phyloP scores from a whole-genome alignment of 257 asterid species.

The Capsicum baccatum region DNA sequence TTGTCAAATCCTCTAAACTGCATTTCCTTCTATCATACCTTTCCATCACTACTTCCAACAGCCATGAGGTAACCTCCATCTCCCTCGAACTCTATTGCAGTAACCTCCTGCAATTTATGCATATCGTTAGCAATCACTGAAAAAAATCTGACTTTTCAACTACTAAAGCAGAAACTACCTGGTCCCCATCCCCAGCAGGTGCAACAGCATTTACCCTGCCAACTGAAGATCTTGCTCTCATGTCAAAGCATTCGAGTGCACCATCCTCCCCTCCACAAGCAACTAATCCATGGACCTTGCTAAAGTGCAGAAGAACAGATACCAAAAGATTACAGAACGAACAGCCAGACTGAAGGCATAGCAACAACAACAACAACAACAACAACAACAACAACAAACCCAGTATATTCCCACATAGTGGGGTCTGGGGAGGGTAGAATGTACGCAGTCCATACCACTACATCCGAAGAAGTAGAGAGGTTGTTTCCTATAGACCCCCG shows the following conservation, averaged over 20 bases:
- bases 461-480: too few species aligned
- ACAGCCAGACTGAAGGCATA: constrained; percentile 19
- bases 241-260: constrained; percentile 92
- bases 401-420: too few species aligned
- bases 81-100: constrained; percentile 84
- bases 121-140: background rate
- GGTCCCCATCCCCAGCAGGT: constrained; percentile 66
- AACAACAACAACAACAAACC: too few species aligned
- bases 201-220: constrained; percentile 77
- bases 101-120: constrained; percentile 67
- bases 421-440: too few species aligned
- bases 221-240: constrained; percentile 83
- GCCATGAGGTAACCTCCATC: constrained; percentile 84
- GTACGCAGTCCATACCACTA: too few species aligned
- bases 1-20: background rate
- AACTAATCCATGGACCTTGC: constrained; percentile 85
- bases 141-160: background rate
- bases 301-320: constrained; percentile 37
- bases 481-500: too few species aligned
- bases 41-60: constrained; percentile 93
- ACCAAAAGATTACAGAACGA: background rate
- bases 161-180: constrained; percentile 50
- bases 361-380: background rate
- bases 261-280: constrained; percentile 99
- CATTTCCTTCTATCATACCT: constrained; percentile 54